Evolutionary conservation across 2,329 filamentous ascomycete species (phyloP), one percentile per base, ranked within the genome.

Genomic region (Curvularia hawaiiensis): DNA sequence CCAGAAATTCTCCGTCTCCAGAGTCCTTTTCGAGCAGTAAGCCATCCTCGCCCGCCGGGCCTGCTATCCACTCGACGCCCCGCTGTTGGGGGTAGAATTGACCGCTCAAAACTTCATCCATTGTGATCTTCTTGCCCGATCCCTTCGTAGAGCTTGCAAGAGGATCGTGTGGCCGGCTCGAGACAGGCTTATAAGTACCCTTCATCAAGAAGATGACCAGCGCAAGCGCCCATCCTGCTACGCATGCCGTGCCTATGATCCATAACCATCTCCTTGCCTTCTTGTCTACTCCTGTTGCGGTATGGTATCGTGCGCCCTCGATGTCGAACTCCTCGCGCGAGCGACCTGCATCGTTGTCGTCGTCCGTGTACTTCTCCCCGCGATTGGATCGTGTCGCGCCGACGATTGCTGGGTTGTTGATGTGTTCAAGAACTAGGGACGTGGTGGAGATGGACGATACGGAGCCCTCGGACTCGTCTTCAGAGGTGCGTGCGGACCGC

Each of bases 401-500:
- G 67, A 64, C 75, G 60, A 56, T 63, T 54, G 65, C 82, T 74
- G 69, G 76, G 71, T 90, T 88, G 67, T 85, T 84, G 64, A 94
- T 83, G 61, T 89, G 86, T 64, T 95, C 90, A 72, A 95, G 90
- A 52, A 95, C 86, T 14, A 95, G 82, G 67, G 91, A 94, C 4
- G 89, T 92, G 11, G 91, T 94, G 33, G 91, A 95, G n/a, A 87
- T 88, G 40, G 89, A 89, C n/a, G 89, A 91, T 45, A 85, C 75
- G 3, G 90, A 91, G 60, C 83, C 84, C 52, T 72, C 70, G 6
- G 65, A 73, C 45, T 69, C 68, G 61, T 75, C 75, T 60, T 75
- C 70, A 56, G 75, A 76, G 57, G 61, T 57, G 58, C 69, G 71
- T 54, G 69, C 54, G 39, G 69, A 58, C 48, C 60, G 59, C 52